These are phyloP conservation scores for Escallonia herrerae DNA, from an alignment of 129 eudicot species.

Conservation along the genomic window DNA sequence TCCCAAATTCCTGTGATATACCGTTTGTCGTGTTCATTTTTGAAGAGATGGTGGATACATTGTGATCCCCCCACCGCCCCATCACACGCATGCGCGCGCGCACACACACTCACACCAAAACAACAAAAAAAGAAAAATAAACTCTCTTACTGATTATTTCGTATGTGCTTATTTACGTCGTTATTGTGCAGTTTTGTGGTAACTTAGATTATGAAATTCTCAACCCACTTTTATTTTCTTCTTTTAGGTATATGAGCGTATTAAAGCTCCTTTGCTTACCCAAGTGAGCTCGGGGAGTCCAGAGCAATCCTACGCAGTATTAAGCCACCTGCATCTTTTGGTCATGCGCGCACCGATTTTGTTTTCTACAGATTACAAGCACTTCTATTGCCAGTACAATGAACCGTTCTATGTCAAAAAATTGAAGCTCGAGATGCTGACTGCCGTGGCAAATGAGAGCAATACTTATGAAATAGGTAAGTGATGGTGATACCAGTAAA, in stretches of 20 bases:
- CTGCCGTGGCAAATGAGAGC: constrained; percentile 93
- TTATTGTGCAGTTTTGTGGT: too few species aligned
- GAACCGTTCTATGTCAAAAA: constrained; percentile 97
- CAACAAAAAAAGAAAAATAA: too few species aligned
- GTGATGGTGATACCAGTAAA: background rate
- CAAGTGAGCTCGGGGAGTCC: constrained; percentile 93
- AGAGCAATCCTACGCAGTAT: constrained; percentile 88
- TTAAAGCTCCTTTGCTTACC: constrained; percentile 91
- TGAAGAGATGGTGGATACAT: background rate
- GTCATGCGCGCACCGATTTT: constrained; percentile 97
- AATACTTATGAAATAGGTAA: constrained; percentile 93
- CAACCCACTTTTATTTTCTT: background rate
- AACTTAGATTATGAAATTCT: too few species aligned
- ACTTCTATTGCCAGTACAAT: constrained; percentile 91
- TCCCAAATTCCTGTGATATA: too few species aligned
- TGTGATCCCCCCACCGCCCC: too few species aligned
- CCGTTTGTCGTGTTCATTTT: too few species aligned
- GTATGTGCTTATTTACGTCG: too few species aligned
- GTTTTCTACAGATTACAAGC: constrained; percentile 93
- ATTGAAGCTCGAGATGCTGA: constrained; percentile 95
- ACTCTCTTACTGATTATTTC: too few species aligned
- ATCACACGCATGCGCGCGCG: too few species aligned
- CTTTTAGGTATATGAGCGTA: constrained; percentile 83
- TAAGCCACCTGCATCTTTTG: constrained; percentile 90
- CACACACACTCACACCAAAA: too few species aligned